These are phyloP conservation scores for Passiflora organensis DNA, from an alignment of 345 rosid species.

Conservation along the genomic window DNA sequence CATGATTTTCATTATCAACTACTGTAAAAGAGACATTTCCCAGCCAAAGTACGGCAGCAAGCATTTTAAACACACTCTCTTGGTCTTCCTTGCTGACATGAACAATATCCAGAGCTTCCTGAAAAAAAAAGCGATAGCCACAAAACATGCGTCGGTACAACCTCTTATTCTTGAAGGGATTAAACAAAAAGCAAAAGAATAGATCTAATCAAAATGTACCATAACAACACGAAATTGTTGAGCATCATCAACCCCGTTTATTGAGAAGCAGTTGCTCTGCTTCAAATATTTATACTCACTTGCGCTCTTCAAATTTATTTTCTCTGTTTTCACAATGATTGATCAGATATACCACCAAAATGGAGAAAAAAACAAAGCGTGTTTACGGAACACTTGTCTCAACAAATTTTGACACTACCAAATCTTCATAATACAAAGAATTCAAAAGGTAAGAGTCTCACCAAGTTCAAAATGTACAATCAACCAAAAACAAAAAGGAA, in stretches of 20 bases:
- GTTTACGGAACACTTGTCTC: neutral
- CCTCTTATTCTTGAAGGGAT: conserved; percentile 3
- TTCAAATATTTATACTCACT: conserved; percentile 74
- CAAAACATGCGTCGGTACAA: conserved; percentile 9
- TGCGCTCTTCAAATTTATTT: conserved; percentile 69
- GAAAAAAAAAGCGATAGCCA: conserved; percentile 18
- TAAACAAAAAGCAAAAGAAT: conserved; percentile 4
- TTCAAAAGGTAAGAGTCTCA: too few species aligned
- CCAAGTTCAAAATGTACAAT: too few species aligned
- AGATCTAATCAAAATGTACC: conserved; percentile 39
- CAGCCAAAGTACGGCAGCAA: conserved; percentile 95
- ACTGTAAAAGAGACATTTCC: conserved; percentile 77
- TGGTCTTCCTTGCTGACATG: conserved; percentile 96
- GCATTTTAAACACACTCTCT: conserved; percentile 90
- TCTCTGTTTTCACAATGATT: conserved; percentile 42
- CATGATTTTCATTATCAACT: conserved; percentile 92
- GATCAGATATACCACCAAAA: neutral
- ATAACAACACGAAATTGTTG: conserved; percentile 58
- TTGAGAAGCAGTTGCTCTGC: conserved; percentile 79
- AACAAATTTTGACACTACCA: too few species aligned
- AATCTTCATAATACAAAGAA: too few species aligned
- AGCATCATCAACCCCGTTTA: conserved; percentile 80
- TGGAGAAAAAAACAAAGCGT: neutral
- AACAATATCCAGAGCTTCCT: conserved; percentile 97
- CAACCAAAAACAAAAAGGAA: too few species aligned